Base-by-base conservation (phyloP, 305 asterid genomes). In the Fraxinus latifolia region DNA sequence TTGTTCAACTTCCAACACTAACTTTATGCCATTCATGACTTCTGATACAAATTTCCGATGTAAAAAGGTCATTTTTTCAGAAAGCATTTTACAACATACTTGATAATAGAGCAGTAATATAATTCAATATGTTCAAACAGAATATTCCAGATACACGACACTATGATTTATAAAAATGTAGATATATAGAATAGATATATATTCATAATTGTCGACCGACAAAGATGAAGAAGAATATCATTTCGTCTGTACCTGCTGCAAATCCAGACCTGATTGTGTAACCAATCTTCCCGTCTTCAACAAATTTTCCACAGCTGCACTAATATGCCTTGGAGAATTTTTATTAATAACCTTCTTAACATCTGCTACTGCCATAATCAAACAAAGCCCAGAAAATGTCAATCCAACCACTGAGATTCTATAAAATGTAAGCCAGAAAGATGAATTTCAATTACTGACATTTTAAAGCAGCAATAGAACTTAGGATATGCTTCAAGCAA, bases 251-350 rank as follows among this genome's bases (percentile, higher is more conserved):
- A 95, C 99, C 99, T 96, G 97, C 86, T 90, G 97, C 88, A 96
- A 86, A 88, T 96, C 99, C 78, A 96, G 83, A 78, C 97, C 95
- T 36, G 97, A 83, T 80, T 89, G 90, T 77, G 99, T 92, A 55
- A 23, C 80, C 88, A 96, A 79, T 79, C 87, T 86, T 83, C 99
- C 99, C 8, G 99, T 96, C 93, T 93, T 94, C 87, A 96, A 79
- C 93, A 96, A 78, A 86, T 88, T 94, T 77, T 93, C 97, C 87
- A 96, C 87, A 87, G 89, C 89, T 81, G 82, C 83, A 80, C 98
- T 91, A 77, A 93, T 93, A 82, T 86, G 93, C 78, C 65, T 84
- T 33, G 99, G 97, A 76, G 80, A 71, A 85, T 82, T 84, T 90
- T 82, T 94, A 12, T 90, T 90, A 21, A 94, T 78, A 70, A 89